Evolutionary conservation across 1,139 yeast genomes (phyloP), one percentile per base, ranked within the genome.

Genomic region (Meyerozyma guilliermondii): DNA sequence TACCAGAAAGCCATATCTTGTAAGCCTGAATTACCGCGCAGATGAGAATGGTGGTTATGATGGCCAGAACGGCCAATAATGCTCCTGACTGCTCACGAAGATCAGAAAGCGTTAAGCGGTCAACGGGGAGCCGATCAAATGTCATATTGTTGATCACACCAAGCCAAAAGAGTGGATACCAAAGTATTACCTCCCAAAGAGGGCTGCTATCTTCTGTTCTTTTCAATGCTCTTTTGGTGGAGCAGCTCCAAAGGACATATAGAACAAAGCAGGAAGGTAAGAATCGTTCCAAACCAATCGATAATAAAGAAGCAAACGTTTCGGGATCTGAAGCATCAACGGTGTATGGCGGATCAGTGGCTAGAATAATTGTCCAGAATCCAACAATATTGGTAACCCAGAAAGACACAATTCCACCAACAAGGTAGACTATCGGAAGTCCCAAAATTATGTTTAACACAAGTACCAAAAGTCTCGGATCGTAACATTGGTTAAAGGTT

Each of bases 131-230:
- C 47, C 91, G 67, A 54, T 88, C 97, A 63, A 91, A 89, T 0
- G 96, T 88, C 54, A 87, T 76, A 60, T 89, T 89, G 58, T 91
- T 91, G 54, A 89, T 70, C 35, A 87, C 74, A 1, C 97, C 96
- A 2, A 87, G 54, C 95, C 96, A 88, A 55, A 86, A 85, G 5
- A 83, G 70, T 0, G 91, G 85, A 49, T 85, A 84, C 92, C 95
- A 91, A 35, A 83, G 57, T 0, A 83, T 35, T 0, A 80, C 53
- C 43, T 87, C 75, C 40, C 80, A 72, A 17, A 88, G 46, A 1
- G 82, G 64, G 0, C 36, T 33, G 36, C 36, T 33, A 16, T 33
- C 36, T 17, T 33, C 36, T 5, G 23, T 20, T 18, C 36, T 3
- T 17, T 17, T 5, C 28, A 74, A 57, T 0, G 78, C 70, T 22